Percentiles rank a stretch among this genome's conserved stretches.
phyloP scores from a whole-genome alignment of 805 yeast genomes.

The Saccharomycopsis synnaedendra region DNA sequence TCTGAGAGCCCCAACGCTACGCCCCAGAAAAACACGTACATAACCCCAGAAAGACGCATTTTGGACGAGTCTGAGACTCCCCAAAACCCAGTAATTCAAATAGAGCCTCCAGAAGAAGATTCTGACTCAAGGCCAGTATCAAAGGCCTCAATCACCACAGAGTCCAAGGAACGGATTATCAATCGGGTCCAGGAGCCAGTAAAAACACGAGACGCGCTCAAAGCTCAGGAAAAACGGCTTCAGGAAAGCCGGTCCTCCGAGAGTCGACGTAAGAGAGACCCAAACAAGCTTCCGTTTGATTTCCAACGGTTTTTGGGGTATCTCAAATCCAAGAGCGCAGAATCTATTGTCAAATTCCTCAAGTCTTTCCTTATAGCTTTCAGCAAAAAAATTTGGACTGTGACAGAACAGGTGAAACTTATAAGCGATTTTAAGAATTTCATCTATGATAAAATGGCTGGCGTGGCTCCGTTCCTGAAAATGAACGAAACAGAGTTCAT shows the following conservation, averaged over 20 bases:
- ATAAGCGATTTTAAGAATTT: conserved; percentile 68
- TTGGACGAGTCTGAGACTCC: background rate
- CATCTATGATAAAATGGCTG: conserved; percentile 48
- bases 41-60: background rate
- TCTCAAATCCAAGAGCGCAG: conserved; percentile 66
- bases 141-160: conserved; percentile 1
- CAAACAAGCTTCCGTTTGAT: conserved; percentile 42
- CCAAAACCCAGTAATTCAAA: background rate
- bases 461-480: conserved; percentile 62
- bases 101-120: background rate
- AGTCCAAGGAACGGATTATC: conserved; percentile 13
- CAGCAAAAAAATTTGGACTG: conserved; percentile 54
- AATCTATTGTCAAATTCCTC: conserved; percentile 78
- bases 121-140: background rate
- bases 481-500: conserved; percentile 49
- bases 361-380: conserved; percentile 78
- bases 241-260: conserved; percentile 8
- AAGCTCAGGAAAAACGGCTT: conserved; percentile 12
- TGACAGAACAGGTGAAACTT: conserved; percentile 68
- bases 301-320: conserved; percentile 71
- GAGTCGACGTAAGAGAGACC: conserved; percentile 6
- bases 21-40: background rate
- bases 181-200: conserved; percentile 14
- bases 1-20: background rate
- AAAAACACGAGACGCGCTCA: conserved; percentile 10